A percentile compares a stretch with the other conserved stretches of the same genome.
phyloP scores from a whole-genome alignment of 257 asterid genomes.

The Linderniella brevidens region DNA sequence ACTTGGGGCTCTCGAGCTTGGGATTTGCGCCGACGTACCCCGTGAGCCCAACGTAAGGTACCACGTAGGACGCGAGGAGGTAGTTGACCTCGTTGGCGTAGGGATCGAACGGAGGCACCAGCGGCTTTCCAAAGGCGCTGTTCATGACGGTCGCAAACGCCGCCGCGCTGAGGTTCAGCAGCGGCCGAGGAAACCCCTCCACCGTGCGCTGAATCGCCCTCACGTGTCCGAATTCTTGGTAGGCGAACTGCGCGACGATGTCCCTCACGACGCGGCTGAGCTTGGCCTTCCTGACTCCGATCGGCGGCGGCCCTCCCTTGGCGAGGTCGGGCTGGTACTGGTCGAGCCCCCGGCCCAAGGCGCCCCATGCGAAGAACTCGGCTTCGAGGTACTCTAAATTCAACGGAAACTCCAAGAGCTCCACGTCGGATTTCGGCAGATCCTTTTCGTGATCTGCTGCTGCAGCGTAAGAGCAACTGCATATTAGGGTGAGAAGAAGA shows the following conservation, averaged over 20 bases:
- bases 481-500: no score
- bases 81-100: slow-evolving; percentile 59
- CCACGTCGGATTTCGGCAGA: slow-evolving; percentile 2
- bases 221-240: slow-evolving; percentile 80
- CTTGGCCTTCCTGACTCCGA: not conserved
- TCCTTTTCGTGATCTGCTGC: not conserved
- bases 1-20: slow-evolving; percentile 26
- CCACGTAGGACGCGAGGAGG: slow-evolving; percentile 58
- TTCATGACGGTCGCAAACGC: slow-evolving; percentile 48
- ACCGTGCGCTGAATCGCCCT: slow-evolving; percentile 63
- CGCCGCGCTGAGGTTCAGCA: slow-evolving; percentile 33
- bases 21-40: slow-evolving; percentile 89
- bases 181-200: slow-evolving; percentile 64
- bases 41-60: slow-evolving; percentile 87
- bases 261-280: slow-evolving; percentile 3
- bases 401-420: slow-evolving; percentile 1
- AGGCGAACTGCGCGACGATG: slow-evolving; percentile 49
- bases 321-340: not conserved
- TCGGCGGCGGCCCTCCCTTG: slow-evolving; percentile 6
- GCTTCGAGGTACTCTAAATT: slow-evolving; percentile 6
- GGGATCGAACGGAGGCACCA: slow-evolving; percentile 67
- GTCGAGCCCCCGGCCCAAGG: not conserved
- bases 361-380: slow-evolving; percentile 1
- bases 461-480: no score
- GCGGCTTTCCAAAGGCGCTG: slow-evolving; percentile 29